Evolutionary conservation across 495 filamentous ascomycete genomes (phyloP).

Genomic region (Aspergillus incahuasiensis): DNA sequence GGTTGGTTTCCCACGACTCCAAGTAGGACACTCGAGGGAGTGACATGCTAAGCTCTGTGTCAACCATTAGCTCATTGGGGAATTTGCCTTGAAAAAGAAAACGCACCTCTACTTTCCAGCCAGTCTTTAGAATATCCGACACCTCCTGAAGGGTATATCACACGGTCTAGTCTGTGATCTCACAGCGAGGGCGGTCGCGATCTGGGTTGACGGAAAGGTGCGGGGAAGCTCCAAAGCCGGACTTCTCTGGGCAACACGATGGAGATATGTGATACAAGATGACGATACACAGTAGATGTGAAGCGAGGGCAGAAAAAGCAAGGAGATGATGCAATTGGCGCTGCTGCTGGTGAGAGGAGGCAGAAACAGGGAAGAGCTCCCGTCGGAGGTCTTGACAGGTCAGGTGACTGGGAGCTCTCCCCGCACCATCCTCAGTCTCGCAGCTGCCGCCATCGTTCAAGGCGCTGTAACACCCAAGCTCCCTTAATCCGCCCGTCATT

Average conservation of each 20-base stretch:
- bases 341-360: constrained; percentile 1
- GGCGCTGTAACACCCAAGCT: neutral
- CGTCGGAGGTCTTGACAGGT: constrained; percentile 1
- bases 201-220: neutral
- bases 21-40: constrained; percentile 27
- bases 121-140: too few species aligned
- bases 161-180: too few species aligned
- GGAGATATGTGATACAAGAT: neutral
- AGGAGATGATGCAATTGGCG: constrained; percentile 2
- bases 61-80: neutral
- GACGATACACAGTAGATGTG: neutral
- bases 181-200: too few species aligned
- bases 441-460: neutral
- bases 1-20: constrained; percentile 43
- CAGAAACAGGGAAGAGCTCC: neutral
- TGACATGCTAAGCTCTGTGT: too few species aligned
- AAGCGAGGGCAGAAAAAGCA: neutral
- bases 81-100: neutral
- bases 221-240: neutral
- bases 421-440: constrained; percentile 5
- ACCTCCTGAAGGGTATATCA: too few species aligned
- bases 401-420: constrained; percentile 16
- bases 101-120: too few species aligned
- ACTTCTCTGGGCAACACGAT: neutral
- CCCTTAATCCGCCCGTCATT: neutral